Percentiles rank a stretch among this genome's conserved stretches.
These are phyloP conservation scores for Evernia prunastri DNA, from an alignment of 495 filamentous ascomycete genomes.

Conservation along the genomic window DNA sequence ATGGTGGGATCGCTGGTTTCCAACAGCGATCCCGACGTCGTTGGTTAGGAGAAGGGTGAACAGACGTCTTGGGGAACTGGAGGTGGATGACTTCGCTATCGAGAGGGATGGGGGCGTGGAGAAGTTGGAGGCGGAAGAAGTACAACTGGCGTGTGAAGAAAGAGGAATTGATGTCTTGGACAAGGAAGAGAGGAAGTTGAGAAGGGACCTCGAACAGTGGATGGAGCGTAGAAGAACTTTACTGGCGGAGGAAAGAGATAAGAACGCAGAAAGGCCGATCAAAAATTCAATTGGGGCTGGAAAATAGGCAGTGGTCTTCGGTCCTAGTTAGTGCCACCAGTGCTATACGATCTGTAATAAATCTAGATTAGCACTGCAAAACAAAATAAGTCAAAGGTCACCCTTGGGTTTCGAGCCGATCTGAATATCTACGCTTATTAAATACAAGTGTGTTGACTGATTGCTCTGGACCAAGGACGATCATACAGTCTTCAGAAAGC, in stretches of 20 bases:
- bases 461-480: neutral
- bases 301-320: no score
- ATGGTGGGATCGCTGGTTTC: slow-evolving; percentile 37
- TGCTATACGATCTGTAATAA: no score
- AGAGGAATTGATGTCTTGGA: slow-evolving; percentile 25
- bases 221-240: slow-evolving; percentile 5
- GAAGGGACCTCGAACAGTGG: slow-evolving; percentile 3
- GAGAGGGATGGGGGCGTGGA: slow-evolving; percentile 43
- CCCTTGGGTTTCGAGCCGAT: neutral
- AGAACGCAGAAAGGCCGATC: neutral
- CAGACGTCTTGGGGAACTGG: slow-evolving; percentile 46
- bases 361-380: neutral
- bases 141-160: slow-evolving; percentile 29
- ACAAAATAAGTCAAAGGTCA: neutral
- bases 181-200: slow-evolving; percentile 16
- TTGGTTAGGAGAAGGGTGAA: slow-evolving; percentile 38
- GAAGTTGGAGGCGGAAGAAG: slow-evolving; percentile 47
- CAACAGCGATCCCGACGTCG: slow-evolving; percentile 23
- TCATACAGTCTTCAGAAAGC: neutral
- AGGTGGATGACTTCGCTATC: slow-evolving; percentile 55
- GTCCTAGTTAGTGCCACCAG: no score
- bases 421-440: neutral
- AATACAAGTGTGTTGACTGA: neutral
- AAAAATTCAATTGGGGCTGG: neutral
- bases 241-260: neutral